These are phyloP conservation scores for Fusarium dimerum DNA, from an alignment of 2,329 filamentous ascomycete species.

Conservation along the genomic window DNA sequence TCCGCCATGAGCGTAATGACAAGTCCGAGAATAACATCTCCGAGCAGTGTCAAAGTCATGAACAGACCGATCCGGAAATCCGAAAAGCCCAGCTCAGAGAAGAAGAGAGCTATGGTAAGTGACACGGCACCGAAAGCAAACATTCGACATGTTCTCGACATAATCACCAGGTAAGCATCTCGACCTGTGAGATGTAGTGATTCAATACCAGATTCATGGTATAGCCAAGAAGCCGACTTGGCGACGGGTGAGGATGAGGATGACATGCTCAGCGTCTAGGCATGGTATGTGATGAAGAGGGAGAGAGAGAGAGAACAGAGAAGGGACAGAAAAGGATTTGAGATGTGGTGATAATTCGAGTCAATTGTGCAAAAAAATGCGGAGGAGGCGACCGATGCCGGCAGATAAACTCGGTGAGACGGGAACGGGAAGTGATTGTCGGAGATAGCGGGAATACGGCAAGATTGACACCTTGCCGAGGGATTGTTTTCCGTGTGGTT, in stretches of 20 bases:
- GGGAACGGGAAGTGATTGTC: no score
- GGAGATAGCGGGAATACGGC: no score
- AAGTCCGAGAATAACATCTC: slow-evolving; percentile 61
- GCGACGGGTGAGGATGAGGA: slow-evolving; percentile 4
- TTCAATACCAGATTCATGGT: slow-evolving; percentile 49
- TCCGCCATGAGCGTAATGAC: slow-evolving; percentile 61
- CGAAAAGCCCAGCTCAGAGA: slow-evolving; percentile 55
- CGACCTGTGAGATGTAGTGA: slow-evolving; percentile 47
- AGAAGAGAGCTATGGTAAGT: slow-evolving; percentile 62
- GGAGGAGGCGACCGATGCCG: no score
- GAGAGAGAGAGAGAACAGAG: not conserved
- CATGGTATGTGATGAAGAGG: not conserved
- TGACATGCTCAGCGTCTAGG: not conserved
- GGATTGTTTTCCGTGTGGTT: no score
- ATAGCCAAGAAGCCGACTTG: slow-evolving; percentile 31
- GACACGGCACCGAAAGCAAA: slow-evolving; percentile 65
- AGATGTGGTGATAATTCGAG: no score
- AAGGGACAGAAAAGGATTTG: no score
- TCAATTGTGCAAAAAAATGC: no score
- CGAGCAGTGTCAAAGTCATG: slow-evolving; percentile 63
- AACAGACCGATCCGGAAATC: slow-evolving; percentile 63
- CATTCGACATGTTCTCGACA: slow-evolving; percentile 51
- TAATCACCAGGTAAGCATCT: slow-evolving; percentile 33
- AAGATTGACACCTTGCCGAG: no score
- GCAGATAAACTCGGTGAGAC: no score